Evolutionary conservation across 1,284 basidiomycete genomes (phyloP).

Genomic region (Melampsora americana): DNA sequence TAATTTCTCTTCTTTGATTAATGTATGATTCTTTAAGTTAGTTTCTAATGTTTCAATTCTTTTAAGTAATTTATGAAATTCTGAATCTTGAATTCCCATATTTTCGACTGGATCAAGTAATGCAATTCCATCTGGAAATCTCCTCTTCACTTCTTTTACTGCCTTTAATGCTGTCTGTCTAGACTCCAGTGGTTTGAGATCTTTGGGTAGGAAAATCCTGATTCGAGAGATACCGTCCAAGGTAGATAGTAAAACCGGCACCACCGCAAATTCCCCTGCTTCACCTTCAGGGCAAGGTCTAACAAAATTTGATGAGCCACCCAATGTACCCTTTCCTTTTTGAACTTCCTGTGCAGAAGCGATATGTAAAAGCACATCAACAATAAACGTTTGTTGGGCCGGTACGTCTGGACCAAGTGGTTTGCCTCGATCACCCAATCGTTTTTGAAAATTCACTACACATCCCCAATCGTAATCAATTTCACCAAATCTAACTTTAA

Average conservation of each 20-base stretch:
- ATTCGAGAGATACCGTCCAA: slow-evolving; percentile 82
- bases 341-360: slow-evolving; percentile 61
- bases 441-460: slow-evolving; percentile 86
- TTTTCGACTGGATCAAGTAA: slow-evolving; percentile 89
- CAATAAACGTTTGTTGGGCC: slow-evolving; percentile 84
- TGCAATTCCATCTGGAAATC: slow-evolving; percentile 82
- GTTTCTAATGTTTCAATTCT: slow-evolving; percentile 22
- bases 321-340: slow-evolving; percentile 57
- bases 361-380: slow-evolving; percentile 88
- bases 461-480: slow-evolving; percentile 95
- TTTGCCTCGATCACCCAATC: slow-evolving; percentile 56
- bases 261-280: slow-evolving; percentile 77
- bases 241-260: slow-evolving; percentile 83
- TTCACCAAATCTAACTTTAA: slow-evolving; percentile 79
- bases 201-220: slow-evolving; percentile 83
- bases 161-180: slow-evolving; percentile 84
- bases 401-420: slow-evolving; percentile 63
- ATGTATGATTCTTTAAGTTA: slow-evolving; percentile 69
- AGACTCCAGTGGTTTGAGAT: slow-evolving; percentile 71
- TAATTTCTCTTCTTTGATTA: slow-evolving; percentile 71
- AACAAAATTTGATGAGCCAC: slow-evolving; percentile 61
- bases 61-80: slow-evolving; percentile 30
- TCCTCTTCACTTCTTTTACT: slow-evolving; percentile 78
- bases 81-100: slow-evolving; percentile 91
- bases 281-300: slow-evolving; percentile 67